Evolutionary conservation across 1,139 yeast genomes (phyloP), one percentile per base, ranked within the genome.

Genomic region (Hansenula anomala): DNA sequence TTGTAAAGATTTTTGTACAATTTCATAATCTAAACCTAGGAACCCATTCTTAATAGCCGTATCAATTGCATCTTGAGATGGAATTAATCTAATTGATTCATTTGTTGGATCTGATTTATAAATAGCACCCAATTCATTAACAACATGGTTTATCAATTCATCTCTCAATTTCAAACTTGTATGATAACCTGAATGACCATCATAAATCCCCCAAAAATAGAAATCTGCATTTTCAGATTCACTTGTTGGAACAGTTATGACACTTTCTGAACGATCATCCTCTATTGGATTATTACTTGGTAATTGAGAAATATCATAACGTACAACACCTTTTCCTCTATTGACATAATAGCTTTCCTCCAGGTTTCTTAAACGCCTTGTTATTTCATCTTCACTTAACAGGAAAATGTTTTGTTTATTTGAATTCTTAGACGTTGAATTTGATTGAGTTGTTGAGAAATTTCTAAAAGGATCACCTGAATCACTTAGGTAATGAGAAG

Each of bases 151-250:
- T 25, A 92, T 80, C 51, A 92, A 69, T 48, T 81, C 80, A 47
- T 87, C 94, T 44, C 95, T 74, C 45, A 92, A 72, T 58, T 82
- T 86, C 26, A 88, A 77, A 44, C 94, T 80, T 2, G 98, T 94
- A 44, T 87, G 86, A 81, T 96, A 89, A 16, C 99, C 98, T 4
- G 96, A 89, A 61, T 92, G 99, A 12, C 99, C 99, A 61, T 92
- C 98, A 59, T 83, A 92, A 1, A 94, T 78, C 3, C 97, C 96
- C 74, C 95, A 94, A 56, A 92, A 88, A 77, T 86, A 84, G 86
- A 97, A 84, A 60, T 90, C 97, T 1, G 94, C 74, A 33, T 75
- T 70, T 3, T 78, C 74, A 39, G 66, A 67, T 40, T 70, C 66
- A 42, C 73, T 64, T 29, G 80, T 69, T 4, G 95, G 95, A 1